Evolutionary conservation across 441 rosid species (phyloP), one percentile per base, ranked within the genome.

Genomic region (Lepidium campestre): DNA sequence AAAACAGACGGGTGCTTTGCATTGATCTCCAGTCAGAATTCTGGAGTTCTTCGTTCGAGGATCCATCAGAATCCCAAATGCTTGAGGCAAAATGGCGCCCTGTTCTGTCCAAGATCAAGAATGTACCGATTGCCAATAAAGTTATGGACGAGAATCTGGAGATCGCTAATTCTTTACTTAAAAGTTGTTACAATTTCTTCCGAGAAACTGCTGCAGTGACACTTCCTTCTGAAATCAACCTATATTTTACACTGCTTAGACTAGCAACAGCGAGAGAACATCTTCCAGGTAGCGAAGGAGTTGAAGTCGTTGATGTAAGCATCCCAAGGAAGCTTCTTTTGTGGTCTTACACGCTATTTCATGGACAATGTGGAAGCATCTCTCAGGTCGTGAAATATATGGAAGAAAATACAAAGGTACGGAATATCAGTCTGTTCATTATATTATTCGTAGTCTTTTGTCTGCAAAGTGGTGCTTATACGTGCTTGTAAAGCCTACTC

Each of bases 371-470:
- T 75, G 84, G 93, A 44, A 90, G 77, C 80, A 90, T 95, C 58
- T 84, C 96, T 1, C 75, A 61, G 23, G 99, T 85, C 65, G 82
- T 95, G 58, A 95, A 85, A 72, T 80, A 86, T 72, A 90, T 97
- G 74, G 99, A 95, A 80, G 99, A 95, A 82, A 87, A 81, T 65
- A 62, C 85, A 6, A 91, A 95, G 96, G 99, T 90, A 80, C 20
- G 81, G 50, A 59, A 61, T 53, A 52, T 32, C 32, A 59, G 27
- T 37, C 54, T 59, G 40, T 61, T 44, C 47, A 46, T 44, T 46
- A 25, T 36, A 35, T 60, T 36, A 44, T 27, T n/a, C 25, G 12
- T 27, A 29, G 57, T 60, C 42, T 49, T 17, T 52, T 52, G 23
- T 48, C 42, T 53, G 45, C 57, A 71, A 54, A 62, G 44, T 36